Evolutionary conservation across 495 filamentous ascomycete genomes (phyloP).

Genomic region (Hypoxylon cercidicola): DNA sequence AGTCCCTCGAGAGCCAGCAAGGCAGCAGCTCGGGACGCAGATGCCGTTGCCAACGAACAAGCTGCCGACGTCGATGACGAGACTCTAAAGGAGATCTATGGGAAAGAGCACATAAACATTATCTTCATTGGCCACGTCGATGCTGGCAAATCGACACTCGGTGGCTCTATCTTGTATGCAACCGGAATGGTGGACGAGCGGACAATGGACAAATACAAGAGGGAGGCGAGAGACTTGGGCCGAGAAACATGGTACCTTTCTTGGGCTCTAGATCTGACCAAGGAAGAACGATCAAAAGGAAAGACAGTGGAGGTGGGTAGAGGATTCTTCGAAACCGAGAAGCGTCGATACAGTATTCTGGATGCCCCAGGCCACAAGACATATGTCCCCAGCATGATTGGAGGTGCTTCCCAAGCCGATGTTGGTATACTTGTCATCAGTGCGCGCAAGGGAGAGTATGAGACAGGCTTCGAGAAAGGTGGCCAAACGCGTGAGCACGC

Average conservation of each 20-base stretch:
- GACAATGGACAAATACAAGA: constrained; percentile 97
- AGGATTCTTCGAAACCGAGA: constrained; percentile 94
- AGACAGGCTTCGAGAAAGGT: constrained; percentile 99
- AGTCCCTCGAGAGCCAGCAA: constrained; percentile 70
- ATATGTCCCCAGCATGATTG: constrained; percentile 96
- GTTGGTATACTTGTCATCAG: constrained; percentile 96
- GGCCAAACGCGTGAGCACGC: constrained; percentile 98
- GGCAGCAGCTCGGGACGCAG: constrained; percentile 71
- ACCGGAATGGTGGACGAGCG: constrained; percentile 99
- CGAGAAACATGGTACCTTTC: constrained; percentile 98
- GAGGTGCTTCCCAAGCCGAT: constrained; percentile 95
- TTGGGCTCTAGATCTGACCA: constrained; percentile 96
- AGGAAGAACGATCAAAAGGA: constrained; percentile 95
- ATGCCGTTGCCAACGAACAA: constrained; percentile 89
- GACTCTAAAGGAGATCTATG: constrained; percentile 93
- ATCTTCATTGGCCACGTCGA: constrained; percentile 99
- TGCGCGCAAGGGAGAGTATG: constrained; percentile 97
- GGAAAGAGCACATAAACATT: constrained; percentile 97
- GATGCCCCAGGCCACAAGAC: constrained; percentile 98
- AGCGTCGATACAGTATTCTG: constrained; percentile 88
- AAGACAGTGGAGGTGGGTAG: constrained; percentile 98
- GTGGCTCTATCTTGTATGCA: constrained; percentile 88
- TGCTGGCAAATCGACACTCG: constrained; percentile 95
- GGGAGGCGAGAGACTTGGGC: constrained; percentile 93
- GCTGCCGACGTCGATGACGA: constrained; percentile 90